These are phyloP conservation scores for Sonneratia alba DNA, from an alignment of 345 rosid genomes.

Conservation along the genomic window DNA sequence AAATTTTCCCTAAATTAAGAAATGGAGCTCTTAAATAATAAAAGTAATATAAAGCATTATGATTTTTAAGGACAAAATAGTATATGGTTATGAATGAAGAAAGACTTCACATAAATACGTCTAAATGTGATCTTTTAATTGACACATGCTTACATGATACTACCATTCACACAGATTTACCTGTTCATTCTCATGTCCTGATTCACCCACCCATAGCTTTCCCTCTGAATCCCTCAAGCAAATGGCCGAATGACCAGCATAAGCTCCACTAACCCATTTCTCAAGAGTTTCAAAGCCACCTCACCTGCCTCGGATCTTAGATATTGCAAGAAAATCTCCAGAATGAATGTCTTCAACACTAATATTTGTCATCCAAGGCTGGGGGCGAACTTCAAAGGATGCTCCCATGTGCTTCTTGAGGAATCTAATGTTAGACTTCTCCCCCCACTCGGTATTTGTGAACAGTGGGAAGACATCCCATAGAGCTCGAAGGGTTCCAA, in stretches of 20 bases:
- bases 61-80: too few species aligned
- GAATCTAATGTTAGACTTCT: slow-evolving; percentile 70
- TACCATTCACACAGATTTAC: slow-evolving; percentile 19
- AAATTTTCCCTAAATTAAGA: background rate
- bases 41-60: too few species aligned
- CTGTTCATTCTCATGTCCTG: slow-evolving; percentile 91
- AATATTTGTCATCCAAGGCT: slow-evolving; percentile 28
- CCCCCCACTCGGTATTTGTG: slow-evolving; percentile 94
- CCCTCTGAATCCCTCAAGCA: slow-evolving; percentile 88
- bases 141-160: background rate
- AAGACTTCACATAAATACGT: background rate
- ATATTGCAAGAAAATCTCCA: slow-evolving; percentile 83
- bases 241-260: slow-evolving; percentile 93
- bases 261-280: slow-evolving; percentile 99
- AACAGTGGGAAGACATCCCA: slow-evolving; percentile 98
- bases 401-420: slow-evolving; percentile 93
- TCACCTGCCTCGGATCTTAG: slow-evolving; percentile 44
- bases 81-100: too few species aligned
- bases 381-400: slow-evolving; percentile 57
- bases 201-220: slow-evolving; percentile 93
- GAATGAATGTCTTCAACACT: slow-evolving; percentile 68
- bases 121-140: background rate
- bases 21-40: background rate
- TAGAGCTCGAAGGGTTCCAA: slow-evolving; percentile 82
- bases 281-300: slow-evolving; percentile 91